Evolutionary conservation across 202 grass and related monocot species (phyloP).

Genomic region (Panicum hallii): DNA sequence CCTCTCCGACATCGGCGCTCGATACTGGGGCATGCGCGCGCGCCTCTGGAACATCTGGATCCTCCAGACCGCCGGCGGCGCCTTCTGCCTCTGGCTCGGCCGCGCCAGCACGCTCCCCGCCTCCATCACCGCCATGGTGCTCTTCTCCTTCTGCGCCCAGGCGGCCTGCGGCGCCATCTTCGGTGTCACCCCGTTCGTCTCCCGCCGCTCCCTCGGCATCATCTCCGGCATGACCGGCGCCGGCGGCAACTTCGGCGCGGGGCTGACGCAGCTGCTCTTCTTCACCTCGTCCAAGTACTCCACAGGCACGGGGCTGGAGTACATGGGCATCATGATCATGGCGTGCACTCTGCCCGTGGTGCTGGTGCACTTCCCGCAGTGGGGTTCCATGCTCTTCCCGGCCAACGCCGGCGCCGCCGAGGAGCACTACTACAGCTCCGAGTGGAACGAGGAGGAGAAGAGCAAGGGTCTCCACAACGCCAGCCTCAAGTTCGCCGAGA

Average conservation of each 20-base stretch:
- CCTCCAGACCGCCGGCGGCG: constrained; percentile 78
- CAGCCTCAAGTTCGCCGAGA: constrained; percentile 64
- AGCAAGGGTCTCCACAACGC: constrained; percentile 34
- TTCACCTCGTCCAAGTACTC: constrained; percentile 66
- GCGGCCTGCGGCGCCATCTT: constrained; percentile 73
- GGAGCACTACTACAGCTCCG: constrained; percentile 47
- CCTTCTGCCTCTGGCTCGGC: constrained; percentile 78
- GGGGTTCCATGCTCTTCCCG: constrained; percentile 75
- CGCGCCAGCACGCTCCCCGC: constrained; percentile 41
- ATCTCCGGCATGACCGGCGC: constrained; percentile 73
- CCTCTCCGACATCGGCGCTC: constrained; percentile 57
- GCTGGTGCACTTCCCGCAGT: constrained; percentile 78
- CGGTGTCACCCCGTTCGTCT: constrained; percentile 74
- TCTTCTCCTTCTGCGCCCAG: constrained; percentile 70
- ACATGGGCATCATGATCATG: constrained; percentile 87
- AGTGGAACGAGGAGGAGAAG: constrained; percentile 67
- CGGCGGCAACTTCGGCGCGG: constrained; percentile 65
- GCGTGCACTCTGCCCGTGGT: constrained; percentile 61
- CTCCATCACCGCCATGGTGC: constrained; percentile 64
- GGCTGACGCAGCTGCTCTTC: constrained; percentile 82
- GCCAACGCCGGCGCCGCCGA: constrained; percentile 2
- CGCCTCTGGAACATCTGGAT: constrained; percentile 88
- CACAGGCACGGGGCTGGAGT: constrained; percentile 46
- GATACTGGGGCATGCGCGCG: constrained; percentile 64
- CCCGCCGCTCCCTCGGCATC: constrained; percentile 69